phyloP scores from a whole-genome alignment of 1,284 basidiomycete genomes.

The Phellinidium pouzarii region DNA sequence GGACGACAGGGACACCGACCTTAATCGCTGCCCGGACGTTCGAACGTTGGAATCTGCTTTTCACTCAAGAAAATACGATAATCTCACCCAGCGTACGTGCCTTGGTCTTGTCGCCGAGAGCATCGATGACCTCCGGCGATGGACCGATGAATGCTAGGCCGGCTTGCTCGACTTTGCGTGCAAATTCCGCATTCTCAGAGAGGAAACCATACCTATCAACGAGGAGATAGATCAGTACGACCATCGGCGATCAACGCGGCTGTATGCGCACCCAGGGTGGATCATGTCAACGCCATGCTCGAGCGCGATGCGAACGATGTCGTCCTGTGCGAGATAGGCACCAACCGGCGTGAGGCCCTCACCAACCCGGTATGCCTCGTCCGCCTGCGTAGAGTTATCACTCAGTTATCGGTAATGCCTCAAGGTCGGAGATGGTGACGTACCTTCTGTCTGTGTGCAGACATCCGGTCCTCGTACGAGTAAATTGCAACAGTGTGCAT shows the following conservation, averaged over 20 bases:
- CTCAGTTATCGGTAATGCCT: neutral
- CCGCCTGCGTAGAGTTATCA: slow-evolving; percentile 53
- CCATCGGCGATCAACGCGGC: slow-evolving; percentile 10
- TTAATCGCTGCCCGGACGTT: slow-evolving; percentile 59
- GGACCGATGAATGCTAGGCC: slow-evolving; percentile 98
- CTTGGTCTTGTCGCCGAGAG: slow-evolving; percentile 98
- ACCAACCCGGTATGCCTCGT: slow-evolving; percentile 98
- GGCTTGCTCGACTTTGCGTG: slow-evolving; percentile 93
- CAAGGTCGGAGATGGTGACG: slow-evolving; percentile 15
- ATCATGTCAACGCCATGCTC: slow-evolving; percentile 99
- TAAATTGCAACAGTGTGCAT: slow-evolving; percentile 99
- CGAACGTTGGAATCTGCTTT: neutral
- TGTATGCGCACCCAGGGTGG: slow-evolving; percentile 76
- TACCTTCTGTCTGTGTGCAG: slow-evolving; percentile 96
- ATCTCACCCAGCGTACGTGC: slow-evolving; percentile 75
- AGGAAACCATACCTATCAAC: slow-evolving; percentile 87
- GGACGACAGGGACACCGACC: slow-evolving; percentile 91
- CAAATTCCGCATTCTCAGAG: slow-evolving; percentile 94
- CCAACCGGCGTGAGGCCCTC: slow-evolving; percentile 92
- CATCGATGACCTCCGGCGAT: slow-evolving; percentile 93
- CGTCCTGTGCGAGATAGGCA: slow-evolving; percentile 96
- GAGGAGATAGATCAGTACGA: neutral
- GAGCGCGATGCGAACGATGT: slow-evolving; percentile 91
- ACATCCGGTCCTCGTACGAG: slow-evolving; percentile 94
- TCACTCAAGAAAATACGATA: slow-evolving; percentile 9